Base-by-base conservation (phyloP, 129 eudicot species). In the Centaurea solstitialis region DNA sequence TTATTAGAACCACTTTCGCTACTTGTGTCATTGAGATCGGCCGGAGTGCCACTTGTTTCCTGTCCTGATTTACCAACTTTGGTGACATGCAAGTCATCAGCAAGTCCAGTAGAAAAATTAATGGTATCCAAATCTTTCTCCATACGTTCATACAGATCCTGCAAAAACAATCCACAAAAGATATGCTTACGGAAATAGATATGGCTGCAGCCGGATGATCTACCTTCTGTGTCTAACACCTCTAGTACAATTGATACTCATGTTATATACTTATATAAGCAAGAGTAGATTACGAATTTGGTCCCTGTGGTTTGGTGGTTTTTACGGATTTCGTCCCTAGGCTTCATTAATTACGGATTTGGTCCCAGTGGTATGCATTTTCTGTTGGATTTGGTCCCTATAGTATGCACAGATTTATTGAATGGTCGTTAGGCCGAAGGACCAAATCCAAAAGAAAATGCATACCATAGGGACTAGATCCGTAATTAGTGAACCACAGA, bases 61-160 rank as follows among this genome's bases (percentile, higher is more conserved):
- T 83, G 87, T 77, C 86, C 82, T 62, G 45, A 76, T 84, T 89
- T 87, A 78, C 80, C 80, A 79, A 82, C 87, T 87, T 86, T 87
- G 41, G 71, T 57, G 23, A 43, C 43, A 70, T 76, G 87, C 68
- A 23, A 26, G 41, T 78, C 84, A 24, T 86, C 94, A 6, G 72
- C 18, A 18, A 78, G 71, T 74, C 76, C 86, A 67, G 73, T 68
- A 45, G 97, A 82, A 8, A 85, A 50, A 74, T 62, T 82, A 47
- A 88, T 79, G 65, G 85, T 83, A 59, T 90, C 93, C 88, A 88
- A 76, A 85, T 90, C 94, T 84, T 90, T 95, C 80, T 95, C 97
- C 84, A 95, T 75, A 73, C 88, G 85, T 64, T 87, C 94, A 83
- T 90, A 95, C 68, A 95, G 47, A 82, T 86, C 88, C 99, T 94